These are phyloP conservation scores for Malassezia japonica DNA, from an alignment of 1,284 basidiomycete species.

Conservation along the genomic window DNA sequence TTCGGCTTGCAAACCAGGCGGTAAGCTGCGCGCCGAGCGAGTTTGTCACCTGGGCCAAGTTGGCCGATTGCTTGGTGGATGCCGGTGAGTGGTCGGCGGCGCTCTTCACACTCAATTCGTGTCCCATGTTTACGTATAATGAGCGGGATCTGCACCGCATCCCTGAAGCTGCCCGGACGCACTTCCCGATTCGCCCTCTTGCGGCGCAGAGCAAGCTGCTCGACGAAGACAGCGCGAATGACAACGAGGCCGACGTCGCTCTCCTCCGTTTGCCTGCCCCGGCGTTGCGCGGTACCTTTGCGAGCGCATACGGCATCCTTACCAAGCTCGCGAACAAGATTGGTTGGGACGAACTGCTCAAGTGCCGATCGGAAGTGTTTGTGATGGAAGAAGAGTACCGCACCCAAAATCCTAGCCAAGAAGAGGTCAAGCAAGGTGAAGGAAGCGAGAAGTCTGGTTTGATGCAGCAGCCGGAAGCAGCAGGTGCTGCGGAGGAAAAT, in stretches of 20 bases:
- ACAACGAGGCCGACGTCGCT: conserved; percentile 90
- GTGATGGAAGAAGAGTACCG: conserved; percentile 99
- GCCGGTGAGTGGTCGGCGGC: conserved; percentile 74
- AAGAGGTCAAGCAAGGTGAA: too few species aligned
- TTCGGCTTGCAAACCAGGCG: conserved; percentile 78
- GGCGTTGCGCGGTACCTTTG: conserved; percentile 86
- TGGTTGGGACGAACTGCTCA: conserved; percentile 96
- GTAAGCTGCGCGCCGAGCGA: conserved; percentile 96
- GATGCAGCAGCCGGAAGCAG: conserved; percentile 15
- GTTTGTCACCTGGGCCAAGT: conserved; percentile 96
- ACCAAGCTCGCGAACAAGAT: conserved; percentile 82
- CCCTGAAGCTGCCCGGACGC: conserved; percentile 69
- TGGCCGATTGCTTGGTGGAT: conserved; percentile 89
- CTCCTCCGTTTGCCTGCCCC: conserved; percentile 86
- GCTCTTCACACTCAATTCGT: conserved; percentile 88
- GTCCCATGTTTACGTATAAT: conserved; percentile 99
- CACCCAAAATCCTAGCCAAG: conserved; percentile 49
- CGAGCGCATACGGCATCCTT: conserved; percentile 81
- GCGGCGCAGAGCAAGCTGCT: conserved; percentile 64
- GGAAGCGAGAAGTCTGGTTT: too few species aligned
- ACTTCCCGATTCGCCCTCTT: conserved; percentile 73
- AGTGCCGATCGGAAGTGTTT: conserved; percentile 84
- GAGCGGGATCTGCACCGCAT: conserved; percentile 85
- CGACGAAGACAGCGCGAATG: conserved; percentile 57
- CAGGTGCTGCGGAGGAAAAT: neutral